Conservation (phyloP, 768 basidiomycete genomes). For the Coprinopsis cinerea region DNA sequence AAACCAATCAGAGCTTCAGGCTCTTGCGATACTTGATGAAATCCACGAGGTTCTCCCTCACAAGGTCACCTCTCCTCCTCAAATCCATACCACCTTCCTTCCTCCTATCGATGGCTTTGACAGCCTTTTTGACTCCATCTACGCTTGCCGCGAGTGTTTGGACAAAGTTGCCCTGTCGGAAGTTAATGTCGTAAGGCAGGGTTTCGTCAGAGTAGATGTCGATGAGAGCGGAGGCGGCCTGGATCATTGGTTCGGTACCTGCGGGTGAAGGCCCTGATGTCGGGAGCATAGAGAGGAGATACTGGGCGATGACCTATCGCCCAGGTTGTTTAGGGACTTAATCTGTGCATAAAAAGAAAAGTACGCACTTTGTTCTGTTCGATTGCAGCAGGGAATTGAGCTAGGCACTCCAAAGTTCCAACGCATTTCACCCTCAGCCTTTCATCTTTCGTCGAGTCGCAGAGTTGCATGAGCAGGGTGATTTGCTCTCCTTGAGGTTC, state of each 20-base stretch:
- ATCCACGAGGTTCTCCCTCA: constrained; percentile 67
- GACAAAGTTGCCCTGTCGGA: constrained; percentile 56
- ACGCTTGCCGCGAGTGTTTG: constrained; percentile 51
- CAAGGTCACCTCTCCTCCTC: constrained; percentile 64
- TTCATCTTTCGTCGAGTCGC: constrained; percentile 48
- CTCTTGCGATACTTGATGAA: constrained; percentile 70
- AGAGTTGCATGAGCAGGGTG: constrained; percentile 60
- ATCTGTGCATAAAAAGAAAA: not conserved
- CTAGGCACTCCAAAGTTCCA: constrained; percentile 81
- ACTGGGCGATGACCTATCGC: constrained; percentile 53
- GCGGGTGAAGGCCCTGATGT: constrained; percentile 33
- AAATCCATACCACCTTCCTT: constrained; percentile 64
- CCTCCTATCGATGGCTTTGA: constrained; percentile 60
- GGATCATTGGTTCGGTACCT: constrained; percentile 66
- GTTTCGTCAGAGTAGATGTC: constrained; percentile 92
- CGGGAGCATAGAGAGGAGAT: constrained; percentile 61
- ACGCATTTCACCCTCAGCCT: constrained; percentile 69
- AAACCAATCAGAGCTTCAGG: constrained; percentile 40
- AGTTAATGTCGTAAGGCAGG: constrained; percentile 74
- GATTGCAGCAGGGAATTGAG: constrained; percentile 57
- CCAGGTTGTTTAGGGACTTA: not conserved
- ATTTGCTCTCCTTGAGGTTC: constrained; percentile 56
- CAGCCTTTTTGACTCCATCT: constrained; percentile 55
- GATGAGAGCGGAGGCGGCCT: constrained; percentile 76
- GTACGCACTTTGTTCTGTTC: constrained; percentile 56